phyloP scores from a whole-genome alignment of 2,329 filamentous ascomycete genomes.

The Neonectria faginata region DNA sequence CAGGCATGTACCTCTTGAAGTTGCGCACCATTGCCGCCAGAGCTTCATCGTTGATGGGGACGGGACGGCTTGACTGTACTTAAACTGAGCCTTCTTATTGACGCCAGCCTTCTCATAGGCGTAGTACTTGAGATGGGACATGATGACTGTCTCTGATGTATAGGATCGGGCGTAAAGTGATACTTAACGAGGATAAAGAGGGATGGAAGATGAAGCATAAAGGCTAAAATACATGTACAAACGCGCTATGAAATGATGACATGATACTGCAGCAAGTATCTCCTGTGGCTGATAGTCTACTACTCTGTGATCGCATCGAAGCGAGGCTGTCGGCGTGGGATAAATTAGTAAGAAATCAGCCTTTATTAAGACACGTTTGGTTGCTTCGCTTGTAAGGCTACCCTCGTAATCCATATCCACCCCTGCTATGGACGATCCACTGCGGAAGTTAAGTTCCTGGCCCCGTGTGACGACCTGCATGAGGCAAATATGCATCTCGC shows the following conservation, averaged over 20 bases:
- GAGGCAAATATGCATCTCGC: slow-evolving; percentile 38
- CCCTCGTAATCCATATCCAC: background rate
- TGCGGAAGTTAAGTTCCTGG: background rate
- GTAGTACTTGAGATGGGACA: slow-evolving; percentile 7
- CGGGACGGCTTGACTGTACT: background rate
- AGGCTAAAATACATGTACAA: background rate
- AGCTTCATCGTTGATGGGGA: slow-evolving; percentile 3
- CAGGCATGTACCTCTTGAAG: background rate
- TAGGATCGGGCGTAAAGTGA: too few species aligned
- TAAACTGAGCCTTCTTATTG: background rate
- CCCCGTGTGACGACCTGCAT: background rate
- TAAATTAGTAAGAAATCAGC: background rate
- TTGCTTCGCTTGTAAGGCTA: background rate
- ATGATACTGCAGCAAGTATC: background rate
- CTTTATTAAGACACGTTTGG: background rate
- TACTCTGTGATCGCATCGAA: background rate
- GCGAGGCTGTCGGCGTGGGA: background rate
- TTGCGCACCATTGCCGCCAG: background rate
- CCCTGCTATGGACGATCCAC: background rate
- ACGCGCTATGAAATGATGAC: background rate
- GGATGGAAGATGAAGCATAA: background rate
- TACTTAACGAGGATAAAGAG: background rate
- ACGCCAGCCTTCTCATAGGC: background rate
- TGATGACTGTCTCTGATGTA: background rate
- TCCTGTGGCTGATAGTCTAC: background rate